Base-by-base conservation (phyloP, 2,329 filamentous ascomycete species). In the Verticillium isaacii region DNA sequence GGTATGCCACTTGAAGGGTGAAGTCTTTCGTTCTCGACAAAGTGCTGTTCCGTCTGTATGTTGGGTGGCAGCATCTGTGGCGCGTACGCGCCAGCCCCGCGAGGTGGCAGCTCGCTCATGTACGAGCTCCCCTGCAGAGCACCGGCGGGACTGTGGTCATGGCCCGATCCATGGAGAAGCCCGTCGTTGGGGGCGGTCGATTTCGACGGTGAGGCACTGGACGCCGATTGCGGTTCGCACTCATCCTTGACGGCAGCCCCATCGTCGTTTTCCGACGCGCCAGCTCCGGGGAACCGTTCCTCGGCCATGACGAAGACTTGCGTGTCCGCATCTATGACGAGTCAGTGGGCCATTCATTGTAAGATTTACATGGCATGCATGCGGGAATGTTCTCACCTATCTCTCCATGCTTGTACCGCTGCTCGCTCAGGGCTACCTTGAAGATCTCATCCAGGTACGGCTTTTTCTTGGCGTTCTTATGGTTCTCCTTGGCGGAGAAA, bases 361-460 rank as follows among this genome's bases (percentile, higher is more conserved):
- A 6, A n/a, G 17, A 50, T 32, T n/a, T 12, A 37, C 9, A 58
- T 2, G 29, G 32, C 12, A 19, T 19, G 11, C 15, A 54, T 32
- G 2, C 23, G 55, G 39, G 58, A 56, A 17, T 3, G 15, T 12
- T 67, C 79, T 65, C 71, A 88, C 86, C 85, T 58, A 88, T 83
- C 67, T 86, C 83, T 32, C 79, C 81, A 54, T 82, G 80, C 65
- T 76, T 82, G 67, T 74, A 87, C 5, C 81, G 76, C 68, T 88
- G 85, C 65, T 89, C 83, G 34, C 77, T 72, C 61, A 74, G 79
- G 0, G 86, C 86, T 34, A 89, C 80, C 63, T 81, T 83, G 74
- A 89, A 89, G 9, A 89, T 82, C 67, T 89, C 85, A 60, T 79
- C 82, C 9, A 89, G 68, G 57, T 80, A 85, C 0, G 78, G 77